Evolutionary conservation across 108 stramenopile species (phyloP), one percentile per base, ranked within the genome.

Genomic region (Parietichytrium sp.): DNA sequence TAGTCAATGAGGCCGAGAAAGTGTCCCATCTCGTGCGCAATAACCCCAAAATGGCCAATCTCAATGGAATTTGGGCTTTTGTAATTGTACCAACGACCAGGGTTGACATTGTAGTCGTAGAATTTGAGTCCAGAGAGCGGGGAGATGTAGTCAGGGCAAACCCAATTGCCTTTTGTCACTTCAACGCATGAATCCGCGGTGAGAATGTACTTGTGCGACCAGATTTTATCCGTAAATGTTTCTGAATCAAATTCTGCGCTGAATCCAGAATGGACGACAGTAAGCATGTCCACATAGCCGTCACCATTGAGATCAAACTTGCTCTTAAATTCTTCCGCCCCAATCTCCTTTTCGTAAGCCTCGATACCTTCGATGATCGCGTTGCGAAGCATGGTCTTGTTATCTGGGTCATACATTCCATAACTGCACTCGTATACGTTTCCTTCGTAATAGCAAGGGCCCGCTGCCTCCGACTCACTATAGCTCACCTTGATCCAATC

Each of bases 181-280:
- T n/a, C n/a, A n/a, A n/a, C n/a, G n/a, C n/a, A n/a, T n/a, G n/a
- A n/a, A n/a, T n/a, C n/a, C n/a, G n/a, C n/a, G 81, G 81, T 51
- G 52, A 89, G 33, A 2, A 80, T 77, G 20, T 87, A 87, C 84
- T 88, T 89, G 51, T 89, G 89, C 54, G 48, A 51, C 89, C 89
- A 89, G 25, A 86, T 86, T 26, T 85, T 51, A 48, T 84, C 51
- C 80, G 54, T 79, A 47, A 91, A 90, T 79, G 91, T 90, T 23
- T 27, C 49, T 6, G 87, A 84, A 3, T 85, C 90, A 4, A 82
- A 79, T 79, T 94, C 93, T 23, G 93, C 93, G 10, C 88, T 89
- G 82, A 91, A 92, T 27, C 94, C 94, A 48, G 86, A 86, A 54
- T 92, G 91, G 18, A 93, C 55, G 12, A 94, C 48, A 27, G 89